These are phyloP conservation scores for Rhazya stricta DNA, from an alignment of 257 asterid species.

Conservation along the genomic window DNA sequence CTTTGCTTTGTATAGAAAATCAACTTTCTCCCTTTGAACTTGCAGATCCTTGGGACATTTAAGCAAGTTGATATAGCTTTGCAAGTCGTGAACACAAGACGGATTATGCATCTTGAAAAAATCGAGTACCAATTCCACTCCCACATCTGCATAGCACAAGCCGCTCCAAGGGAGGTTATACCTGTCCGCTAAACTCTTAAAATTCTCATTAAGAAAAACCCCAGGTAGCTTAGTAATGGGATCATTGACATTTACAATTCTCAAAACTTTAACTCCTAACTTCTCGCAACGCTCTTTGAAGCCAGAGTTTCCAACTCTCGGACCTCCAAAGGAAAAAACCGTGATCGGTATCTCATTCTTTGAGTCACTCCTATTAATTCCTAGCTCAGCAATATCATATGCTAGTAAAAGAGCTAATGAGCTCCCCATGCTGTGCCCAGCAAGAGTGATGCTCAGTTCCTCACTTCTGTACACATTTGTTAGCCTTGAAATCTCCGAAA, in stretches of 20 bases:
- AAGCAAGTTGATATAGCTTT: constrained; percentile 44
- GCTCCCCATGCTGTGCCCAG: constrained; percentile 80
- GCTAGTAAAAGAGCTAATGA: constrained; percentile 49
- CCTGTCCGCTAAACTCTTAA: constrained; percentile 36
- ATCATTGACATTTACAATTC: constrained; percentile 60
- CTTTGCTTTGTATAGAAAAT: constrained; percentile 29
- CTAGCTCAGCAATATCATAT: constrained; percentile 56
- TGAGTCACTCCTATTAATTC: constrained; percentile 25
- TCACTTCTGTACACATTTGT: constrained; percentile 28
- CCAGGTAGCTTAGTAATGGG: constrained; percentile 70
- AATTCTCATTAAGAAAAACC: constrained; percentile 49
- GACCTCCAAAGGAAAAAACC: constrained; percentile 68
- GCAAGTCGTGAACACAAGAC: constrained; percentile 61
- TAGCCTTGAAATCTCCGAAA: constrained; percentile 54
- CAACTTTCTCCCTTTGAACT: constrained; percentile 12
- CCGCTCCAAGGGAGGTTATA: constrained; percentile 48
- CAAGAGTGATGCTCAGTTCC: constrained; percentile 50
- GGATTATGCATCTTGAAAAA: constrained; percentile 60
- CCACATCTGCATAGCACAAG: constrained; percentile 59
- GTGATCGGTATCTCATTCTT: constrained; percentile 35
- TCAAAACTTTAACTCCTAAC: constrained; percentile 50
- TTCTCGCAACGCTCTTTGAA: constrained; percentile 65
- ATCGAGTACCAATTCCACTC: constrained; percentile 53
- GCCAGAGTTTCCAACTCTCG: constrained; percentile 59
- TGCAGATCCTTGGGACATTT: constrained; percentile 28